Evolutionary conservation across 2,329 filamentous ascomycete genomes (phyloP), one percentile per base, ranked within the genome.

Genomic region (Colletotrichum theobromicola): DNA sequence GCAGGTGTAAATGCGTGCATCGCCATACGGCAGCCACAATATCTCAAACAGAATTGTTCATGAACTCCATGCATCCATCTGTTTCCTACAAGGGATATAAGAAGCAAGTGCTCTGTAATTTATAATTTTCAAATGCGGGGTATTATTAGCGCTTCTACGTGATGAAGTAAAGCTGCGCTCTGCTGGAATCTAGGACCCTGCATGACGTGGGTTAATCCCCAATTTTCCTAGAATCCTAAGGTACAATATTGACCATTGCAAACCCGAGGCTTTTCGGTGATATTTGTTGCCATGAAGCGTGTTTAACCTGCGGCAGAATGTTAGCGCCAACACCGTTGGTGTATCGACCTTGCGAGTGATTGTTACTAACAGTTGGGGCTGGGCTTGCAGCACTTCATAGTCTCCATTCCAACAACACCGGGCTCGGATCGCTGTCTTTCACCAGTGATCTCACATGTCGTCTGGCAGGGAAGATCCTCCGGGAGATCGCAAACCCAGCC

Each of bases 71-170:
- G 42, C 42, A 46, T 46, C 10, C 2, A 46, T 6, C 0, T 46
- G 42, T 7, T 10, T 5, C 7, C n/a, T 6, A 46, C n/a, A n/a
- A 21, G 42, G 10, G 10, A 18, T 12, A 21, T 12, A 10, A 21
- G 42, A 1, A 18, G 21, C 0, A 7, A 13, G n/a, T 6, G 10
- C n/a, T n/a, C n/a, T n/a, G n/a, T n/a, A n/a, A 2, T 46, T 21
- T 10, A 21, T 21, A 4, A 3, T 21, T 21, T 46, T 46, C n/a
- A 46, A 21, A 13, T 46, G 10, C 13, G 21, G 42, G n/a, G n/a
- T n/a, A 46, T 46, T 46, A 46, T 21, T 10, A 46, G 42, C 5
- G 42, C n/a, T 12, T 46, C 3, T 46, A 21, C 21, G n/a, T 13
- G 42, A n/a, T 21, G 4, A 7, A 4, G n/a, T 46, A n/a, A 46